phyloP scores from a whole-genome alignment of 306 rosid species.

The Potentilla sterilis region DNA sequence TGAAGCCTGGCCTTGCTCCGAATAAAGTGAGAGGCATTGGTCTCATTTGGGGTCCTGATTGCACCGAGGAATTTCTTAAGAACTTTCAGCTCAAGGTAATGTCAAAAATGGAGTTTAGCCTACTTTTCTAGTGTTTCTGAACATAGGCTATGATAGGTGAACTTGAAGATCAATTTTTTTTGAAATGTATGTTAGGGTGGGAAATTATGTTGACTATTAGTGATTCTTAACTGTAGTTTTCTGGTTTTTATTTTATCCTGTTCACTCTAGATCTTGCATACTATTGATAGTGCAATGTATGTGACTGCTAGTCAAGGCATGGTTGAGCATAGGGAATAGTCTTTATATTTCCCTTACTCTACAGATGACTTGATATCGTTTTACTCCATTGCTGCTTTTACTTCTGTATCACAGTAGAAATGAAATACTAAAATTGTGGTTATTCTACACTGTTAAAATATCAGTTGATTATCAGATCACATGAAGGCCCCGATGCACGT shows the following conservation, averaged over 20 bases:
- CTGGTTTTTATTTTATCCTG: background rate
- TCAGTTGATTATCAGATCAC: conserved; percentile 87
- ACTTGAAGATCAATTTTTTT: background rate
- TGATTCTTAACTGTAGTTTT: background rate
- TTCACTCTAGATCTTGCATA: background rate
- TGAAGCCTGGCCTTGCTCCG: conserved; percentile 67
- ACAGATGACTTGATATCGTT: background rate
- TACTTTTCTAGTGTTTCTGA: background rate
- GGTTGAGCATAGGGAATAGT: background rate
- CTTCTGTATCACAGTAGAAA: background rate
- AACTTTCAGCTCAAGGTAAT: conserved; percentile 60
- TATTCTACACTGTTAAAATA: conserved; percentile 15
- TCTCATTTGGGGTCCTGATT: conserved; percentile 85
- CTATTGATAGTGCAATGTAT: background rate
- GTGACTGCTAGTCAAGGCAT: background rate
- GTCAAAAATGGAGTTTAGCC: background rate
- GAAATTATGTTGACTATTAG: background rate
- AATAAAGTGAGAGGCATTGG: conserved; percentile 90
- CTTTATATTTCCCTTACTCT: background rate
- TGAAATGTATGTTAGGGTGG: background rate
- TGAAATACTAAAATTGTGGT: conserved; percentile 30
- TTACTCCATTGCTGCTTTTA: background rate
- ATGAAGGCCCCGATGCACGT: conserved; percentile 97
- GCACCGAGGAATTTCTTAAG: conserved; percentile 83
- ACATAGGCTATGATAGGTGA: background rate